These are phyloP conservation scores for Pythium oligandrum DNA, from an alignment of 352 stramenopile genomes.

Conservation along the genomic window DNA sequence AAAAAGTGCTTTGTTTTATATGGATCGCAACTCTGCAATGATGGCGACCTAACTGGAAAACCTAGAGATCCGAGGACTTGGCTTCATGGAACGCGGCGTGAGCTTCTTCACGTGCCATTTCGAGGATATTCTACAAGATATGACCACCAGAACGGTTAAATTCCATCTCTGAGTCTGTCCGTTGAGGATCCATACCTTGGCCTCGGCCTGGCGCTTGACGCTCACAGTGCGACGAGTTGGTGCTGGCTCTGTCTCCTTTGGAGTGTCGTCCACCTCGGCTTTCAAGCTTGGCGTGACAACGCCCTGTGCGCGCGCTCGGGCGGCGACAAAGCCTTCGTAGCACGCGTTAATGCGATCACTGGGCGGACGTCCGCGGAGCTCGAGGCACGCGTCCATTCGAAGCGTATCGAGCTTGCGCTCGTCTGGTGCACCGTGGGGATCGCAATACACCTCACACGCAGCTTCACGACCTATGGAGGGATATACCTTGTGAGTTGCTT, in stretches of 20 bases:
- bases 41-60: too few species aligned
- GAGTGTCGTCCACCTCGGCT: conserved; percentile 1
- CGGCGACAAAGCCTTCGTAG: conserved; percentile 15
- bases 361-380: conserved; percentile 12
- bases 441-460: conserved; percentile 6
- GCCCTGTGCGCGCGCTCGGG: conserved; percentile 3
- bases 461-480: conserved; percentile 4
- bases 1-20: too few species aligned
- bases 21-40: too few species aligned
- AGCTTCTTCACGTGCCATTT: conserved; percentile 3
- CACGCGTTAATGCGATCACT: conserved; percentile 12
- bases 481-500: background rate
- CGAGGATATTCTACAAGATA: conserved; percentile 4
- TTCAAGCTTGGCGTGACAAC: background rate
- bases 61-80: conserved; percentile 3
- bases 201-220: too few species aligned
- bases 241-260: background rate
- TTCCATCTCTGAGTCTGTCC: background rate
- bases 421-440: background rate
- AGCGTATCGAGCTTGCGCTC: conserved; percentile 12
- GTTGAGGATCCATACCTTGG: too few species aligned
- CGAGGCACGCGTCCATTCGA: conserved; percentile 14
- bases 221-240: background rate
- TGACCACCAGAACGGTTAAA: background rate
- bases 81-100: background rate